Evolutionary conservation across 2,329 filamentous ascomycete genomes (phyloP), one percentile per base, ranked within the genome.

Genomic region (Trichoderma sp.): DNA sequence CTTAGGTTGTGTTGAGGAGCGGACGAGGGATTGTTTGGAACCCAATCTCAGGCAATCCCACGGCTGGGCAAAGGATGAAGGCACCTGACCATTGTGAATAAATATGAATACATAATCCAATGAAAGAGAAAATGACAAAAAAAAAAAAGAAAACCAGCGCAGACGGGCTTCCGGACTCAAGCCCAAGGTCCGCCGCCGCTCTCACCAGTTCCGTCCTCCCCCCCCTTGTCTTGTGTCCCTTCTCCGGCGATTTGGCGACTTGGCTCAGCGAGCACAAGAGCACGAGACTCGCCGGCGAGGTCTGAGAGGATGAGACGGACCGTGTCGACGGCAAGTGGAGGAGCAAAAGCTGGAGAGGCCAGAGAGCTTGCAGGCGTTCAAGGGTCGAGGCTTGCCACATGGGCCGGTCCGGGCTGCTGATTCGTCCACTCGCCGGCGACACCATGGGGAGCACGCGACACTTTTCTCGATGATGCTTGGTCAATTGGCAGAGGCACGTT

Each of bases 391-490:
- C 56, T 66, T 56, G 45, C 61, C 78, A 80, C 78, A 78, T 80
- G 78, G 76, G 74, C 72, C 19, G 65, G 73, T 69, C 61, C 70
- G 69, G 70, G 68, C 67, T 70, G 69, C 74, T 79, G 74, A 80
- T 80, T 80, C 74, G 78, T 63, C 73, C 32, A 50, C 3, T 2
- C 34, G 17, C 15, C 22, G 37, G 27, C 60, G 65, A 37, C 64
- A 70, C 69, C 73, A 68, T 68, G 70, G 69, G 70, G 75, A 80
- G 78, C 78, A 80, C 78, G 78, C 78, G 78, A 80, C 78, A 77
- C 78, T 76, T 78, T 79, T 73, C 78, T 80, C 74, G 76, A 80
- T 79, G 77, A 77, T 80, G 78, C 78, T 80, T 80, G 78, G 78
- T 79, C 78, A 76, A 79, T 76, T 67, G 70, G 52, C n/a, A 57